Base-by-base conservation (phyloP, 805 yeast species). In the Yarrowia osloensis region DNA sequence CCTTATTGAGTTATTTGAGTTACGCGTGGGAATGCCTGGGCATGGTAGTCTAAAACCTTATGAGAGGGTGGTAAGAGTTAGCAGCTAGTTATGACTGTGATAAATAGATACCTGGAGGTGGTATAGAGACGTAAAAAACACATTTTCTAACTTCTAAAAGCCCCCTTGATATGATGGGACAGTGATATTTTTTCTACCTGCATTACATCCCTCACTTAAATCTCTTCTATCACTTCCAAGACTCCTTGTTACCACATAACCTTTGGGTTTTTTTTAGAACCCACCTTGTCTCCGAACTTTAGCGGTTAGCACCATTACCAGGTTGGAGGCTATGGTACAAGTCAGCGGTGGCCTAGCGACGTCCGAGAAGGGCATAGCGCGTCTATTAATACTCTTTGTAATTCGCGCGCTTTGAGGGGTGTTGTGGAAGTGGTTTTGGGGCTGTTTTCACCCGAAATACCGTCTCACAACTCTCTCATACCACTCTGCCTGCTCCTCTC, bases 1-100 rank as follows among this genome's bases (percentile, higher is more conserved):
- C 49, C 55, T 15, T 31, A 50, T 33, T 33, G 61, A 37, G 44
- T 35, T 54, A 35, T 54, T 50, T 54, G 61, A 24, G 61, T 54
- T 54, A 54, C 61, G 61, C 61, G 61, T 54, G 61, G 61, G 61
- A 54, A 54, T 54, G 61, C 61, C 61, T 54, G 33, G 61, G 44
- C 61, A 54, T 54, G 31, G 61, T 54, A 35, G 61, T 54, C 31
- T 35, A 24, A 33, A 46, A 46, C 50, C 15, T 24, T 40, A 21
- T 40, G 21, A 5, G 11, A 17, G 26, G 46, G 46, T 21, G 26
- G 46, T 40, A 40, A 40, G 26, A n/a, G n/a, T n/a, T 15, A n/a
- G 39, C 22, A n/a, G 42, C 22, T 37, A 37, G 22, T 37, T 37
- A 37, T 5, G 47, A 42, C 15, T 21, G 46, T 21, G 15, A 7